Evolutionary conservation across 352 stramenopile genomes (phyloP), one percentile per base, ranked within the genome.

Genomic region (Hyaloperonospora brassicae): DNA sequence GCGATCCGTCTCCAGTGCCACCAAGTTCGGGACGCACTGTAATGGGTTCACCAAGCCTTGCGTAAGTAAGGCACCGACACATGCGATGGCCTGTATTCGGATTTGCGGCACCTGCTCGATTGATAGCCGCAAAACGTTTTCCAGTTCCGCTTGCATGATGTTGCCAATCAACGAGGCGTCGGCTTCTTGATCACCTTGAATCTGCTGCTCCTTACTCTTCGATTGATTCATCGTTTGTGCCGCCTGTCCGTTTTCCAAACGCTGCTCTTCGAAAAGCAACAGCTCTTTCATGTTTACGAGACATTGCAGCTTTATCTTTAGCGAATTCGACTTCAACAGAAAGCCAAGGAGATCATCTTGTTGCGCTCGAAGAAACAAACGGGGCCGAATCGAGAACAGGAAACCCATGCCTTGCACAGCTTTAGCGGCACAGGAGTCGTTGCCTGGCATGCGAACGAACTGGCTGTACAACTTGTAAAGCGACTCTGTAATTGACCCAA

Each of bases 111-210:
- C 56, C 21, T 84, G 84, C 5, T 79, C 55, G 3, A 87, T 34
- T 14, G 67, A 69, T n/a, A 91, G 42, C 22, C 44, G 21, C 51
- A 93, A 59, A 10, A 91, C 65, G 35, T 87, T 84, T 10, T 47
- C 46, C 11, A 95, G 59, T 38, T 95, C 79, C n/a, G 71, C 83
- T 58, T 93, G 82, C 81, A 93, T 92, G 11, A 95, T 73, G 27
- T 83, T 83, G 25, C 83, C 84, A 39, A 95, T 92, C n/a, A 93
- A 68, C 6, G 80, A 84, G 17, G 80, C 80, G 30, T 92, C 82
- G 12, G 77, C 80, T 71, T 93, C 81, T 59, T 93, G 84, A 40
- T 95, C 84, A n/a, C 84, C 82, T 61, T 86, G 76, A 22, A 95
- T 76, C 61, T 92, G 80, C 7, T 84, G 61, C 36, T 83, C 70